Evolutionary conservation across 768 basidiomycete genomes (phyloP), one percentile per base, ranked within the genome.

Genomic region (Leucosporidium creatinivorum): DNA sequence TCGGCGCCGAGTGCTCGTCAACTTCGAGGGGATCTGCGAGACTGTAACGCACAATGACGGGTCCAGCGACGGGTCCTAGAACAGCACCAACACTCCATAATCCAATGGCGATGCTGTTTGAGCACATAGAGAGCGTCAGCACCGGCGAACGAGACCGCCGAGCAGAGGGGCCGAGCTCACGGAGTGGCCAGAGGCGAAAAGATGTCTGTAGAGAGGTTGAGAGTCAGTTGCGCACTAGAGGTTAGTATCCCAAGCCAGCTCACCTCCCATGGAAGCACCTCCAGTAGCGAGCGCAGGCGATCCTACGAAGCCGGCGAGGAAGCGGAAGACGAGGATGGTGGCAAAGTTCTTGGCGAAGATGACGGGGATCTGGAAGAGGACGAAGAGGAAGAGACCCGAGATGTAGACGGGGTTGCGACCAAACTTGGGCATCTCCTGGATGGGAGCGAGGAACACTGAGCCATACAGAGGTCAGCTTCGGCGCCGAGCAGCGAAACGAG

Each of bases 331-430:
- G 31, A 76, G 73, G 57, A 80, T 69, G 7, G 76, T 75, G 13
- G 23, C 68, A 33, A 63, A n/a, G 49, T 62, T 51, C 33, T 52
- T 60, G 8, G 57, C 58, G 49, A 72, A 59, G 61, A 68, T 12
- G n/a, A 49, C 76, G 3, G 78, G 77, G 73, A 50, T n/a, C 68
- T 80, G 79, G 10, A 79, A 69, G 49, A 76, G 61, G 58, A 76
- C 74, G 65, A 78, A 80, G 60, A 80, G 48, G 52, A 73, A 58
- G 26, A 80, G 69, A 23, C 76, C 77, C 67, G 76, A 68, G 59
- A 81, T 76, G 69, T 80, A 80, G 26, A 76, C 73, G 1, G 76
- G 67, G 25, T 73, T 77, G 7, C 80, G 70, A 17, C 80, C 80
- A 51, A 80, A 73, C 4, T 67, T 47, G 2, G 79, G 78, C 28